Base-by-base conservation (phyloP, 805 yeast species). In the Sporopachydermia lactativora region DNA sequence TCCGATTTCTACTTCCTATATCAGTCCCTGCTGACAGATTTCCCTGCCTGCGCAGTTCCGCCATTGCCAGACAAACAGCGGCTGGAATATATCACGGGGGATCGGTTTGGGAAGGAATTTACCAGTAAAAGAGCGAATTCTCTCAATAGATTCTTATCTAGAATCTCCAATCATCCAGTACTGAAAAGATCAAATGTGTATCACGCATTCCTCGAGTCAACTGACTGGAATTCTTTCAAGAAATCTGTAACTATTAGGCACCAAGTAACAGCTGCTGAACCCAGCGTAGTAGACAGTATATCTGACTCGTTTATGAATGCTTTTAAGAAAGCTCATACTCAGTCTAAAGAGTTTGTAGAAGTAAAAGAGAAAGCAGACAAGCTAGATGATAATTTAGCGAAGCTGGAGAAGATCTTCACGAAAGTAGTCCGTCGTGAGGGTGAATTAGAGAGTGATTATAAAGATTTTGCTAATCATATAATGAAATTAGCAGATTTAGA, bases 1-100 rank as follows among this genome's bases (percentile, higher is more conserved):
- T 81, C 89, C 3, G 97, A 92, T 58, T 84, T 89, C 57, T 71
- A 80, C 43, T 75, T 79, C 48, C 66, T 89, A 16, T 82, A 79
- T 58, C 81, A 79, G 45, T 77, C 84, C 42, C 63, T 89, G 41
- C 57, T 68, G 39, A 78, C 75, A 48, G 96, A 88, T 54, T 81
- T 66, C 54, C 95, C 96, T 0, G 81, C 92, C 3, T 68, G 83
- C 44, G 73, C 92, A 11, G 74, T 89, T 0, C 98, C 98, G 1
- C 96, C 97, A 11, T 66, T 89, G 41, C 98, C 98, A 0, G 94
- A 89, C 46, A 88, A 86, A 58, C 83, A 82, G 62, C 73, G 94
- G 45, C 66, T 89, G 50, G 95, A 89, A 56, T 89, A 92, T 59
- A 69, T 89, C 40, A 86, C 94, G 34, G 97, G 98, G 6, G 96